Evolutionary conservation across 805 yeast genomes (phyloP).

Genomic region (Candida methanosorbosa): DNA sequence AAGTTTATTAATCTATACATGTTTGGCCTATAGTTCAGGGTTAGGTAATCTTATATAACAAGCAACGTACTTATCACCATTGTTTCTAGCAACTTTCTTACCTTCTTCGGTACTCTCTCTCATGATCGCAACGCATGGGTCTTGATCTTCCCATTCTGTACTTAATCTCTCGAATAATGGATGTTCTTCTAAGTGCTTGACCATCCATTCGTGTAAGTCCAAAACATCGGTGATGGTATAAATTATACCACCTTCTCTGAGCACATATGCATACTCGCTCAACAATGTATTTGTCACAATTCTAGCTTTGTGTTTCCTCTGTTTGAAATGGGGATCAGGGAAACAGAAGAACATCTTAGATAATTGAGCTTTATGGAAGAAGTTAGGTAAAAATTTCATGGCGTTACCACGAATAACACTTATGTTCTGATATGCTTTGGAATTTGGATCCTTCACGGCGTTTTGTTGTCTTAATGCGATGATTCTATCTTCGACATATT

Average conservation of each 20-base stretch:
- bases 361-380: slow-evolving; percentile 74
- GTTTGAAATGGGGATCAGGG: slow-evolving; percentile 99
- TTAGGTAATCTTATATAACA: slow-evolving; percentile 71
- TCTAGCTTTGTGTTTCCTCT: slow-evolving; percentile 94
- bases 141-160: slow-evolving; percentile 71
- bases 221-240: slow-evolving; percentile 95
- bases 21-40: slow-evolving; percentile 27
- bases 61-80: slow-evolving; percentile 81
- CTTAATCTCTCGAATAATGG: slow-evolving; percentile 81
- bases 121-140: slow-evolving; percentile 82
- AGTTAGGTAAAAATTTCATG: slow-evolving; percentile 95
- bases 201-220: slow-evolving; percentile 97
- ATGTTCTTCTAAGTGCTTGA: slow-evolving; percentile 78
- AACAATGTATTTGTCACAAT: slow-evolving; percentile 84
- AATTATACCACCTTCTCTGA: slow-evolving; percentile 78
- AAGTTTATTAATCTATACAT: too few species aligned
- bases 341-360: slow-evolving; percentile 94
- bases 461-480: slow-evolving; percentile 69
- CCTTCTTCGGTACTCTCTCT: slow-evolving; percentile 95
- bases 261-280: slow-evolving; percentile 86
- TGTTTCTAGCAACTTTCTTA: slow-evolving; percentile 86
- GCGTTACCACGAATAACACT: slow-evolving; percentile 91
- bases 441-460: slow-evolving; percentile 17
- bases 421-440: slow-evolving; percentile 63
- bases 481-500: slow-evolving; percentile 92